Evolutionary conservation across 2,329 filamentous ascomycete genomes (phyloP).

Genomic region (Aspergillus thermomutatus): DNA sequence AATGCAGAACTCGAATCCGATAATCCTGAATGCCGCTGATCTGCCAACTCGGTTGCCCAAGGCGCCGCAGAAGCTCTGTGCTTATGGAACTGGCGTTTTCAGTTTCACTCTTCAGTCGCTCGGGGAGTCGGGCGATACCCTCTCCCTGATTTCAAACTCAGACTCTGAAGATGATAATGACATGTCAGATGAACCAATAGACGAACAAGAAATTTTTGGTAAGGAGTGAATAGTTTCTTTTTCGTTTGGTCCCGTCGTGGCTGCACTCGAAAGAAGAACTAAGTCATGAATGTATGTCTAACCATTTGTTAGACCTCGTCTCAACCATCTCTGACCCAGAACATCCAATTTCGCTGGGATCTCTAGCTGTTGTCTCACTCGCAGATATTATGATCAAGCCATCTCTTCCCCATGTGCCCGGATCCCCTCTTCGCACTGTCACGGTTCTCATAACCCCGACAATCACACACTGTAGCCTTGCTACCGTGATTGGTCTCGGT

Average conservation of each 20-base stretch:
- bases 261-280: background rate
- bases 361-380: slow-evolving; percentile 92
- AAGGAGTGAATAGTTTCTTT: slow-evolving; percentile 12
- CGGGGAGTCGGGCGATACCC: slow-evolving; percentile 49
- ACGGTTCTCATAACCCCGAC: slow-evolving; percentile 91
- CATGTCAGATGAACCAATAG: slow-evolving; percentile 74
- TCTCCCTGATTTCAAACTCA: slow-evolving; percentile 35
- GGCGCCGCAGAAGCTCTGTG: slow-evolving; percentile 42
- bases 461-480: slow-evolving; percentile 93
- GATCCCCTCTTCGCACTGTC: slow-evolving; percentile 67
- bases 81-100: slow-evolving; percentile 44
- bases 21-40: slow-evolving; percentile 82
- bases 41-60: slow-evolving; percentile 69
- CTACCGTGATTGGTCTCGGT: slow-evolving; percentile 91
- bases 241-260: background rate
- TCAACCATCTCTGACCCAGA: slow-evolving; percentile 94
- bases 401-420: slow-evolving; percentile 56
- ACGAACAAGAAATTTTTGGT: slow-evolving; percentile 97
- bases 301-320: slow-evolving; percentile 68
- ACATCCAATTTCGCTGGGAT: slow-evolving; percentile 89
- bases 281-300: slow-evolving; percentile 2
- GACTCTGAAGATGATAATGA: slow-evolving; percentile 53
- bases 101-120: slow-evolving; percentile 51
- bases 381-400: slow-evolving; percentile 80
- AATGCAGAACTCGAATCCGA: slow-evolving; percentile 69